Evolutionary conservation across 495 filamentous ascomycete species (phyloP), one percentile per base, ranked within the genome.

Genomic region (Jackrogersella multiformis): DNA sequence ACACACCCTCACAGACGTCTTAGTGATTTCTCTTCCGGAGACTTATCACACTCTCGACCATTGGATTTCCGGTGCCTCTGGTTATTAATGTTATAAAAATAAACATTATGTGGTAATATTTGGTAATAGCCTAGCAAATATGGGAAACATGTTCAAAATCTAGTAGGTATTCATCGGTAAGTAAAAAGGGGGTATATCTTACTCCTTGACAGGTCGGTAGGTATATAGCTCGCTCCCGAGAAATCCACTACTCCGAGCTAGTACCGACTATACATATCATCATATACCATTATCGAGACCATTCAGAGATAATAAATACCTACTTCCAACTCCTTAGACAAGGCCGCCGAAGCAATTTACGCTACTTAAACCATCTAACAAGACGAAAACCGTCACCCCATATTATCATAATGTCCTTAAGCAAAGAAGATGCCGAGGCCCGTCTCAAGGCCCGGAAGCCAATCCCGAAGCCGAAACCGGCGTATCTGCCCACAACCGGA

Each of bases 401-500:
- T 8, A 52, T 21, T 4, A 38, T 5, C 13, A 63, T 21, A 6
- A 74, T 74, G 71, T 49, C 65, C 39, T 10, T 64, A 16, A 74
- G 49, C 36, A 58, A 55, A 28, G 71, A 73, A 20, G 61, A 69
- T 21, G 72, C 72, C 52, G 62, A 72, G 4, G 61, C 69, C 26
- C 69, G 72, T n/a, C 72, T 65, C n/a, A 59, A 61, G 30, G 62
- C 69, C 45, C 69, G 72, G 36, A 72, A 72, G 51, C 77, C 76
- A 1, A 70, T 79, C 21, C 78, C 77, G 5, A 63, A 71, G 42
- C 79, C 79, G 13, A 72, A 73, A n/a, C 82, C 83, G 0, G 82
- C 82, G 5, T 85, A 85, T 52, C 79, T 82, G 1, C 77, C 82
- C 0, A 79, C 77, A 7, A 64, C 76, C 23, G 73, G 71, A 13